Evolutionary conservation across 805 yeast species (phyloP).

Genomic region (Sugiyamaella qingdaonensis): DNA sequence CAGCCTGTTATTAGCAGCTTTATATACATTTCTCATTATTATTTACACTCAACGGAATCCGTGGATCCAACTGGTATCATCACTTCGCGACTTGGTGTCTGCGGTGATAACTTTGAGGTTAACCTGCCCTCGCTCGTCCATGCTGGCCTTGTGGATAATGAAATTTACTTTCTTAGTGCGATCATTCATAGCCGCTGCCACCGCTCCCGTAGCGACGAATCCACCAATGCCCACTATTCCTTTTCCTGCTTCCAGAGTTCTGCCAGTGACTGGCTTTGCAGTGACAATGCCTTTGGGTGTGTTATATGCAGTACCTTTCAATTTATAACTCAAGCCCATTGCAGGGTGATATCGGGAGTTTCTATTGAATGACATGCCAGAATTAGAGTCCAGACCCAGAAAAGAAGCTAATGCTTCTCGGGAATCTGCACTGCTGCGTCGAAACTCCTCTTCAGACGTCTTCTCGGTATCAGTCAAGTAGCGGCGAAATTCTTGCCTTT

Average conservation of each 20-base stretch:
- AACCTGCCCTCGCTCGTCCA: constrained; percentile 11
- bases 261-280: constrained; percentile 25
- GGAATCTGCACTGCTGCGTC: constrained; percentile 7
- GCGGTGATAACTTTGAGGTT: constrained; percentile 27
- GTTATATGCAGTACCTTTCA: constrained; percentile 30
- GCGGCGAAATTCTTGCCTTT: constrained; percentile 14
- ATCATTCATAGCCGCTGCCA: constrained; percentile 36
- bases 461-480: constrained; percentile 8
- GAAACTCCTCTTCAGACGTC: constrained; percentile 5
- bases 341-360: constrained; percentile 10
- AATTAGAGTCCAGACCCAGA: constrained; percentile 7
- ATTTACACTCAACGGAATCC: background rate
- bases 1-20: too few relatives aligned
- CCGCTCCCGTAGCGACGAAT: constrained; percentile 23
- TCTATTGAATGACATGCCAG: background rate
- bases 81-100: constrained; percentile 33
- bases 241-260: constrained; percentile 20
- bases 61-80: constrained; percentile 1
- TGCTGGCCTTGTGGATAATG: constrained; percentile 10
- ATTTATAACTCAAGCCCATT: constrained; percentile 31
- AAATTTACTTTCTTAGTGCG: constrained; percentile 1
- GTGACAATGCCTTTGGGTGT: constrained; percentile 29
- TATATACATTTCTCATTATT: background rate
- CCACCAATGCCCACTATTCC: constrained; percentile 27
- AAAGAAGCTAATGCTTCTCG: constrained; percentile 5